These are phyloP conservation scores for Rhizomucor pusillus DNA, from an alignment of 371 early-diverging fungal genomes.

Conservation along the genomic window DNA sequence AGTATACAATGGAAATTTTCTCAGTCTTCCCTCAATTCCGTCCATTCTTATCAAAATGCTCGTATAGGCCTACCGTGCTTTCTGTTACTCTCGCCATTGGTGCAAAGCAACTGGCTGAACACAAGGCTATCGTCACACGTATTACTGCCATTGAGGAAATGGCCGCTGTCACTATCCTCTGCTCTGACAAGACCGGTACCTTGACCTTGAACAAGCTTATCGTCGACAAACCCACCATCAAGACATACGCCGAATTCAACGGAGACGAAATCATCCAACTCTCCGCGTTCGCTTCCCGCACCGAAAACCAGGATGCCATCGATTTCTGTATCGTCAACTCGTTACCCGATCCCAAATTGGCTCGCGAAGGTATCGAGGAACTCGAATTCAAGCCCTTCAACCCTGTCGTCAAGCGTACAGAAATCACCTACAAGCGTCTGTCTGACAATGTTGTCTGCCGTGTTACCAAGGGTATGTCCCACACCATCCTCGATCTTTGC, in stretches of 20 bases:
- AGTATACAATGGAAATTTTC: slow-evolving; percentile 5
- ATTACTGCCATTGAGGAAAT: slow-evolving; percentile 89
- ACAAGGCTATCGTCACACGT: slow-evolving; percentile 89
- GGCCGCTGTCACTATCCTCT: slow-evolving; percentile 88
- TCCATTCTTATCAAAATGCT: not conserved
- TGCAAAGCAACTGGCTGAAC: slow-evolving; percentile 86
- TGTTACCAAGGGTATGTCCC: slow-evolving; percentile 74
- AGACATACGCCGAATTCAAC: slow-evolving; percentile 53
- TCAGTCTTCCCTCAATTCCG: not conserved
- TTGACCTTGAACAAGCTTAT: slow-evolving; percentile 89
- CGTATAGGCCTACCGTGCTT: slow-evolving; percentile 63
- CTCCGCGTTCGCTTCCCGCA: slow-evolving; percentile 65
- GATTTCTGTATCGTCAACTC: slow-evolving; percentile 70
- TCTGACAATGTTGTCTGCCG: slow-evolving; percentile 61
- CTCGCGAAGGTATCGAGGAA: slow-evolving; percentile 64
- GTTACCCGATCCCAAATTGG: slow-evolving; percentile 50
- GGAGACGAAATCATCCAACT: slow-evolving; percentile 57
- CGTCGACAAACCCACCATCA: slow-evolving; percentile 63
- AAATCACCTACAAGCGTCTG: slow-evolving; percentile 64
- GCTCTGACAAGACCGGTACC: slow-evolving; percentile 96
- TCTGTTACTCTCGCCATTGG: slow-evolving; percentile 94
- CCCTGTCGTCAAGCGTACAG: slow-evolving; percentile 84
- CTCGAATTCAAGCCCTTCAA: slow-evolving; percentile 83
- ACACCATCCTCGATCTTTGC: slow-evolving; percentile 67
- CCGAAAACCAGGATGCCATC: slow-evolving; percentile 73